Conservation (phyloP, 352 stramenopile species). For the Pythium phragmitis region DNA sequence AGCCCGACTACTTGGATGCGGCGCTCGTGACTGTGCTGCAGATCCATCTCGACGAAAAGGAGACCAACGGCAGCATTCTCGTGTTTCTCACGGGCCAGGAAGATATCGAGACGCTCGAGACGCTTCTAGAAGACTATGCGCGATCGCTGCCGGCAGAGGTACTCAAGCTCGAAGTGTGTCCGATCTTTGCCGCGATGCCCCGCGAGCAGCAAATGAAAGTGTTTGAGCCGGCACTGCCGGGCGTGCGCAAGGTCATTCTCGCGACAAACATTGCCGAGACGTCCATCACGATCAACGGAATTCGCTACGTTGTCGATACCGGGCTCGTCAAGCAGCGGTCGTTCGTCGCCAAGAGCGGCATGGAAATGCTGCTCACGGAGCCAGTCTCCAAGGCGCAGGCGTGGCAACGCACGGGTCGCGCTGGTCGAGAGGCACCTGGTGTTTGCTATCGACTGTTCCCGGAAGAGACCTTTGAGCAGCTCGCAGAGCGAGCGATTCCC, state of each 20-base stretch:
- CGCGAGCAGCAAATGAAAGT: slow-evolving; percentile 94
- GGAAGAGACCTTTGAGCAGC: slow-evolving; percentile 84
- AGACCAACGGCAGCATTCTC: slow-evolving; percentile 87
- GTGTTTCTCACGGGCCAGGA: slow-evolving; percentile 95
- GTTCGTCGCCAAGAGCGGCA: slow-evolving; percentile 84
- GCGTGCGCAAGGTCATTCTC: slow-evolving; percentile 92
- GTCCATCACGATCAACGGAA: slow-evolving; percentile 98
- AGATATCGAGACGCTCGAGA: slow-evolving; percentile 94
- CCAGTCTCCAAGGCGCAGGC: slow-evolving; percentile 89
- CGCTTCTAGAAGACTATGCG: slow-evolving; percentile 81
- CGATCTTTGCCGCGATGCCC: slow-evolving; percentile 96
- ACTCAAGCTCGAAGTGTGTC: slow-evolving; percentile 88
- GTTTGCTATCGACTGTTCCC: slow-evolving; percentile 85
- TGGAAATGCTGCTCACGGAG: slow-evolving; percentile 88
- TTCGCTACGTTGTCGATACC: slow-evolving; percentile 88
- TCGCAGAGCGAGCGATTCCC: slow-evolving; percentile 67
- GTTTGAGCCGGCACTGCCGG: slow-evolving; percentile 82
- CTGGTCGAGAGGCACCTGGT: slow-evolving; percentile 78
- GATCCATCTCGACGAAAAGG: slow-evolving; percentile 84
- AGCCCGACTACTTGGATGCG: slow-evolving; percentile 90
- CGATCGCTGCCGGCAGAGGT: slow-evolving; percentile 64
- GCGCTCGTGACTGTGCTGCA: slow-evolving; percentile 88
- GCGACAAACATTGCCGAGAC: slow-evolving; percentile 97
- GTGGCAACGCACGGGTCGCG: slow-evolving; percentile 89
- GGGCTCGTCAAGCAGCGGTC: slow-evolving; percentile 87